Percentiles rank a stretch among this genome's conserved stretches.
Evolutionary conservation across 176 grass and related monocot species (phyloP).

Genomic region (Miscanthus lutarioriparius): DNA sequence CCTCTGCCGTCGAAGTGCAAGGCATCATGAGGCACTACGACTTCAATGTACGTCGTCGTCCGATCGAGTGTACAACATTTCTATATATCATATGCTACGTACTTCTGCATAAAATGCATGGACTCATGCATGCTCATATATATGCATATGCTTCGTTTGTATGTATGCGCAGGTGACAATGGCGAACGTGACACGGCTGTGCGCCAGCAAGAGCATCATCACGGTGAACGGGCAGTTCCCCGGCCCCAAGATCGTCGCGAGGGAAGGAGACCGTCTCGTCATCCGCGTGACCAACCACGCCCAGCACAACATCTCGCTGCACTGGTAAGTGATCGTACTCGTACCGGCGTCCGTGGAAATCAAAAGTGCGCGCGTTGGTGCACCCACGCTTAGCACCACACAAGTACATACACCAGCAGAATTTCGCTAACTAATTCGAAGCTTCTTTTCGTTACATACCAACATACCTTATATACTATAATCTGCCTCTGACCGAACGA

Average conservation of each 20-base stretch:
- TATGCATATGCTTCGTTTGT: not conserved
- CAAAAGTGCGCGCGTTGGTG: not conserved
- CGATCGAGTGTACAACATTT: not conserved
- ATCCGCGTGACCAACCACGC: constrained; percentile 75
- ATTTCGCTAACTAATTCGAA: not conserved
- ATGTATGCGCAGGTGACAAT: constrained; percentile 53
- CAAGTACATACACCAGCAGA: not conserved
- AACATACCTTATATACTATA: not conserved
- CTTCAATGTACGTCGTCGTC: constrained; percentile 57
- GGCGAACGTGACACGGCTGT: constrained; percentile 68
- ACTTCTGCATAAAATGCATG: not conserved
- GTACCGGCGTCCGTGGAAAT: constrained; percentile 1
- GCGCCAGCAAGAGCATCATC: constrained; percentile 62
- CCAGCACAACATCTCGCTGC: constrained; percentile 64
- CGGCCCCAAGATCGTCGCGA: constrained; percentile 52
- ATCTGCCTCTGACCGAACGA: not conserved
- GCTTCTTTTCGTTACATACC: not conserved
- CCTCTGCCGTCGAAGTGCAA: constrained; percentile 34
- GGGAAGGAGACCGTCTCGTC: constrained; percentile 73
- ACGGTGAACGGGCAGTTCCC: constrained; percentile 72
- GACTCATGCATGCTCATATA: not conserved
- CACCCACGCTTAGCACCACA: not conserved
- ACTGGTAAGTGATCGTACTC: constrained; percentile 52
- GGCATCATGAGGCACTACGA: constrained; percentile 60
- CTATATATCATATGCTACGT: not conserved